Evolutionary conservation across 345 rosid genomes (phyloP), one percentile per base, ranked within the genome.

Genomic region (Sapria himalayana): DNA sequence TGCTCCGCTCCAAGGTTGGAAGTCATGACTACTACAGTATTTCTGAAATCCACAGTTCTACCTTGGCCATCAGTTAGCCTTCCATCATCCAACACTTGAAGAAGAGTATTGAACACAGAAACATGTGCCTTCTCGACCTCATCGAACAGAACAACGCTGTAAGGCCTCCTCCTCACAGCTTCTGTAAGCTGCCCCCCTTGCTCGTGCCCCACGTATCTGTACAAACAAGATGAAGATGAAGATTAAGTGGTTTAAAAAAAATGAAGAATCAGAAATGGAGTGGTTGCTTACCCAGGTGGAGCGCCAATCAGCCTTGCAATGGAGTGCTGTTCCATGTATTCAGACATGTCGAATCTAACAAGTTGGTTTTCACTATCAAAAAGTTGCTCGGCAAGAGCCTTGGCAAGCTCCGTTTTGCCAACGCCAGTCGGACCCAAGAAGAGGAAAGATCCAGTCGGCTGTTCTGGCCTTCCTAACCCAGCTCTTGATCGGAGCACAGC

Each of bases 351-450:
- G 1, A 85, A 76, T 39, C 96, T 67, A 12, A 80, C 72, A 16
- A 85, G 42, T 4, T 72, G 69, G 33, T 81, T 85, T 19, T 85
- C 92, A 1, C 81, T 77, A 39, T 85, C 78, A 48, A 85, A 85
- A 9, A 85, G 82, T 49, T 85, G 94, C 59, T 85, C 91, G 0
- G 93, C 93, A 1, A 85, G 71, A n/a, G 93, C 96, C 66, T 81
- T 80, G 0, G 96, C 82, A 0, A 77, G 86, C 59, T 85, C 93
- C 0, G 93, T 85, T 49, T 81, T 85, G 13, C 96, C 93, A 39
- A 85, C 93, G 58, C 96, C 93, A n/a, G 93, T 77, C 12, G 93
- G 96, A 2, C 93, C 96, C 61, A 77, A 57, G 73, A 85, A 77
- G 5, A 81, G 51, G 62, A 81, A 77, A n/a, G 80, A 72, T 1